phyloP scores from a whole-genome alignment of 768 basidiomycete genomes.

The Podaxis sp. region DNA sequence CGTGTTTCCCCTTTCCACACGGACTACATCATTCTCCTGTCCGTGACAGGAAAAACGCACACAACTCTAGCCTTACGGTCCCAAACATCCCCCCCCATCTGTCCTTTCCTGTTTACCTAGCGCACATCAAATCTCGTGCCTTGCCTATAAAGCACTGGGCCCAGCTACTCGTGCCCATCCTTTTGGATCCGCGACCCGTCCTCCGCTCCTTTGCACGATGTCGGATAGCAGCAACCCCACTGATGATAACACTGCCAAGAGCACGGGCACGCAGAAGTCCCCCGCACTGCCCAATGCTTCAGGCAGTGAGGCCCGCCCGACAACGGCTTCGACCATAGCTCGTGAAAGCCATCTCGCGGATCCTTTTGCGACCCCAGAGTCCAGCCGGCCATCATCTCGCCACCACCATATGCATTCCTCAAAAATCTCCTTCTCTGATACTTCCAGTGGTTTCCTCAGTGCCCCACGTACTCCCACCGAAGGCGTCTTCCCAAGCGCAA shows the following conservation, averaged over 20 bases:
- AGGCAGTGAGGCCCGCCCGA: slow-evolving; percentile 20
- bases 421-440: slow-evolving; percentile 28
- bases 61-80: not conserved
- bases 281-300: slow-evolving; percentile 11
- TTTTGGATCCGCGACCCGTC: slow-evolving; percentile 9
- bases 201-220: slow-evolving; percentile 6
- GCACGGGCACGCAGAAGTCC: slow-evolving; percentile 17
- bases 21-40: not conserved
- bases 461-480: slow-evolving; percentile 17
- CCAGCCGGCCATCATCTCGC: slow-evolving; percentile 34
- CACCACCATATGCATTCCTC: slow-evolving; percentile 26
- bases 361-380: slow-evolving; percentile 37
- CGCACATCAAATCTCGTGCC: not conserved
- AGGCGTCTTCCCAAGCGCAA: slow-evolving; percentile 12
- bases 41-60: not conserved
- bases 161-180: not conserved
- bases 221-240: not conserved
- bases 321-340: slow-evolving; percentile 22
- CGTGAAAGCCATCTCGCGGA: slow-evolving; percentile 18
- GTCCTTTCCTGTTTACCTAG: not conserved
- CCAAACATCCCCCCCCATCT: not conserved
- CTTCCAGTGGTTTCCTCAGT: slow-evolving; percentile 17
- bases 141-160: slow-evolving; percentile 9
- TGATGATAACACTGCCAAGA: slow-evolving; percentile 11
- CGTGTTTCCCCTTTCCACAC: not conserved